Base-by-base conservation (phyloP, 164 flowering plant species). In the Houttuynia cordata region DNA sequence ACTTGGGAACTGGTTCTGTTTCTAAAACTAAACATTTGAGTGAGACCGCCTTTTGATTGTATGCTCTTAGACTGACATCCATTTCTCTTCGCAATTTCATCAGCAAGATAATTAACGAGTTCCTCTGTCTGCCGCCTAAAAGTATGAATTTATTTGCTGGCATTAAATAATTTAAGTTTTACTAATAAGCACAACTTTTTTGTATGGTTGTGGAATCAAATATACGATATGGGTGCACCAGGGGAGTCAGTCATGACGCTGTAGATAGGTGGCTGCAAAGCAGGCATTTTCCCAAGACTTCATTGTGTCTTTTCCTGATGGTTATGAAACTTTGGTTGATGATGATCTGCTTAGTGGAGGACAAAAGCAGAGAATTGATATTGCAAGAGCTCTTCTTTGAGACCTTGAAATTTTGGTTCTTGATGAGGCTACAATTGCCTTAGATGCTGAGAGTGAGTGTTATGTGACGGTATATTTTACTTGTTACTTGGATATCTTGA, bases 321-420 rank as follows among this genome's bases (percentile, higher is more conserved):
- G 98, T 67, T 89, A 92, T 64, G 63, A 82, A 60, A 92, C 98
- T 24, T 65, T 89, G 14, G 87, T 92, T 59, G 96, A 92, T 71
- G 87, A 89, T 79, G 95, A 84, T 76, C 78, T 92, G 70, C 92
- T 92, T 30, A 92, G 98, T 71, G 98, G 98, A 52, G 98, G 98
- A 20, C 98, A 92, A 73, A 92, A 88, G 73, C 96, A 89, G 77
- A 75, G 96, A 45, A 92, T 92, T 59, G 96, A 96, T 58, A 92
- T 92, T 74, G 96, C 98, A 25, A 80, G 96, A 55, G 95, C 96
- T 37, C 72, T 88, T 62, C 85, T 92, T 62, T 79, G 96, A 73
- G 89, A 89, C 64, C 96, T 96, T 18, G 64, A 78, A 51, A 80
- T 92, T 70, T 75, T 92, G 79, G 78, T 92, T 64, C 91, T 92